Base-by-base conservation (phyloP, 179 eudicot species). In the Pouteria campechiana region DNA sequence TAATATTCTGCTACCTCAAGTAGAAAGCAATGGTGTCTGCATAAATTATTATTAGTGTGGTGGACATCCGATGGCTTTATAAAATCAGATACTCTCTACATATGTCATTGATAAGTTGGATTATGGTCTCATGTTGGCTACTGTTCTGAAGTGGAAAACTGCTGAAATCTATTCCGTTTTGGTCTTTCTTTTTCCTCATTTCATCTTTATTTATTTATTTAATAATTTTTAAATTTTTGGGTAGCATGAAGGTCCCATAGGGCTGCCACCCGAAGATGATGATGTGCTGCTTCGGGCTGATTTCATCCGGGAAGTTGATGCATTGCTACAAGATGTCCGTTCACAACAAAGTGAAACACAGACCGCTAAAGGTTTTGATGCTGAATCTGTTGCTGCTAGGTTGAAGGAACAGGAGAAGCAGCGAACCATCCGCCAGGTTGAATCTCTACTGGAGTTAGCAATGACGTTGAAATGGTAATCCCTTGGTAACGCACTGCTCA, bases 331-430 rank as follows among this genome's bases (percentile, higher is more conserved):
- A 73, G 98, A 86, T 48, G 94, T 87, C 46, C 73, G 76, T 15
- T 57, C 41, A 4, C 70, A 73, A 38, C 67, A 65, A 32, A 48
- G 44, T 20, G 54, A 60, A 57, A 61, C 44, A 14, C 35, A 54
- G 37, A 50, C 19, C 30, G 28, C 47, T 14, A 55, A 72, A 61
- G 76, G 79, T 41, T 47, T 90, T 25, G 96, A 86, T 47, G 73
- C 98, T 6, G 85, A 86, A 50, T 72, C 96, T 10, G 96, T 90
- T 20, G 96, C 88, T 4, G 60, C 39, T 31, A 80, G 72, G 69
- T 52, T 90, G 46, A 90, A 90, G 59, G 76, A 74, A 37, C 92
- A 82, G 52, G 98, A 90, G 70, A 90, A 79, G 61, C 79, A 77
- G 42, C 56, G 76, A 29, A 58, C 72, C 9, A 82, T 87, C 25